Conservation (phyloP, 2,329 filamentous ascomycete species). For the Leptographium lundbergii region DNA sequence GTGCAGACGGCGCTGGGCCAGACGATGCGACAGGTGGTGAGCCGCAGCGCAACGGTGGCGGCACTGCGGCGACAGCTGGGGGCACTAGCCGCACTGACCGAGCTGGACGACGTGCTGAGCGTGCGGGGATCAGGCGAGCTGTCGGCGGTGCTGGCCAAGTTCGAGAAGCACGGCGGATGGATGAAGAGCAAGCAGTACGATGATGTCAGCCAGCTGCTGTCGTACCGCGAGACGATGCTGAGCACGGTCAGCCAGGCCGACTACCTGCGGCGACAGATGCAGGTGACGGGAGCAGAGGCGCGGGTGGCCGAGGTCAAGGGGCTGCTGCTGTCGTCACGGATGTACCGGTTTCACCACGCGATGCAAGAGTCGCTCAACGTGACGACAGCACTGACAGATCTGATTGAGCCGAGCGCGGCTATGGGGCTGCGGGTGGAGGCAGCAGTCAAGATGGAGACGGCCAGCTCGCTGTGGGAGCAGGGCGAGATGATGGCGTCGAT, state of each 20-base stretch:
- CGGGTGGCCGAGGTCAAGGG: constrained; percentile 62
- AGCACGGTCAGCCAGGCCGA: constrained; percentile 62
- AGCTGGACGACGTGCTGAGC: constrained; percentile 66
- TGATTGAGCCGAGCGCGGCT: constrained; percentile 56
- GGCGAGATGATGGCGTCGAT: constrained; percentile 85
- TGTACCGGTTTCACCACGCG: constrained; percentile 69
- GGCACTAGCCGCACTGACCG: constrained; percentile 60
- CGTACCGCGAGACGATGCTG: constrained; percentile 70
- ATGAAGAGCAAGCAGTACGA: constrained; percentile 46
- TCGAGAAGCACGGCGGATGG: constrained; percentile 59
- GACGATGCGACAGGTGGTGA: constrained; percentile 45
- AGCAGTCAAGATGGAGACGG: constrained; percentile 67
- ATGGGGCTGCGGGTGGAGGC: constrained; percentile 68
- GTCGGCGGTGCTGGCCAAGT: constrained; percentile 45
- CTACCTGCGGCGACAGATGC: constrained; percentile 47
- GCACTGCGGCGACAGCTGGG: constrained; percentile 43
- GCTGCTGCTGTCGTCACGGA: constrained; percentile 60
- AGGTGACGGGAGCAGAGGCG: constrained; percentile 48
- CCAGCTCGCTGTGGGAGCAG: constrained; percentile 87
- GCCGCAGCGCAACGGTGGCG: constrained; percentile 34
- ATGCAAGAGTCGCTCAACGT: constrained; percentile 79
- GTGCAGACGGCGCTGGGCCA: constrained; percentile 51
- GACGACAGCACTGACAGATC: constrained; percentile 67
- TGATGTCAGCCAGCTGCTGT: constrained; percentile 60
- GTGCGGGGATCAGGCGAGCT: constrained; percentile 48